Conservation (phyloP, 768 basidiomycete species). For the Boletellus sp. region DNA sequence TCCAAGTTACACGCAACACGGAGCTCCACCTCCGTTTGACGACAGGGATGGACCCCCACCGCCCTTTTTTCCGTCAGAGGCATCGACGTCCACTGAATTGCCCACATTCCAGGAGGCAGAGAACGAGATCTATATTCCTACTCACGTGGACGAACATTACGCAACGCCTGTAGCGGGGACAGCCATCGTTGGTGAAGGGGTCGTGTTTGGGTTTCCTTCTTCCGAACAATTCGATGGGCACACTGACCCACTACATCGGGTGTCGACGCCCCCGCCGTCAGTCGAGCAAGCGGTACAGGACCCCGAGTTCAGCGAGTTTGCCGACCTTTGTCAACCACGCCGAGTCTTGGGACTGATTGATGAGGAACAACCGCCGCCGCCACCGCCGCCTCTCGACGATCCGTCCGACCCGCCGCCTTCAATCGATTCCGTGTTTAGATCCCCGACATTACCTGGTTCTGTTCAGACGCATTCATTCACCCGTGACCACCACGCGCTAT, state of each 20-base stretch:
- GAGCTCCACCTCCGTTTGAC: constrained; percentile 81
- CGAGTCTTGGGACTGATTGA: constrained; percentile 58
- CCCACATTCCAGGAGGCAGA: constrained; percentile 83
- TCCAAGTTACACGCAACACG: constrained; percentile 60
- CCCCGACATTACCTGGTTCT: constrained; percentile 23
- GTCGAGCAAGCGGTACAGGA: constrained; percentile 73
- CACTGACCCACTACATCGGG: constrained; percentile 59
- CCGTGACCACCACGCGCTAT: constrained; percentile 30
- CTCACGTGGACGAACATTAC: constrained; percentile 36
- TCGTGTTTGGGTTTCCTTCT: constrained; percentile 66
- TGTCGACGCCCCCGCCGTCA: constrained; percentile 69
- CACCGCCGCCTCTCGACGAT: constrained; percentile 81
- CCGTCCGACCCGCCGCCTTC: constrained; percentile 86
- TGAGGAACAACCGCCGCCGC: constrained; percentile 62
- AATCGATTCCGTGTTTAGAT: constrained; percentile 75
- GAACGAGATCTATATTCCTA: constrained; percentile 66
- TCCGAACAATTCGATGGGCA: constrained; percentile 82
- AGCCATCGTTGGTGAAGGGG: constrained; percentile 68
- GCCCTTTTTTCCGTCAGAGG: constrained; percentile 48
- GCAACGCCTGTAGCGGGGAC: constrained; percentile 30
- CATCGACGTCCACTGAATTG: constrained; percentile 55
- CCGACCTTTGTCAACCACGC: constrained; percentile 53
- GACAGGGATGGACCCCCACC: constrained; percentile 81
- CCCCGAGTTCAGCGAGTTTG: constrained; percentile 64
- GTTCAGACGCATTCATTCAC: constrained; percentile 27